Conservation (phyloP, 768 basidiomycete species). For the Amanita pseudoporphyria region DNA sequence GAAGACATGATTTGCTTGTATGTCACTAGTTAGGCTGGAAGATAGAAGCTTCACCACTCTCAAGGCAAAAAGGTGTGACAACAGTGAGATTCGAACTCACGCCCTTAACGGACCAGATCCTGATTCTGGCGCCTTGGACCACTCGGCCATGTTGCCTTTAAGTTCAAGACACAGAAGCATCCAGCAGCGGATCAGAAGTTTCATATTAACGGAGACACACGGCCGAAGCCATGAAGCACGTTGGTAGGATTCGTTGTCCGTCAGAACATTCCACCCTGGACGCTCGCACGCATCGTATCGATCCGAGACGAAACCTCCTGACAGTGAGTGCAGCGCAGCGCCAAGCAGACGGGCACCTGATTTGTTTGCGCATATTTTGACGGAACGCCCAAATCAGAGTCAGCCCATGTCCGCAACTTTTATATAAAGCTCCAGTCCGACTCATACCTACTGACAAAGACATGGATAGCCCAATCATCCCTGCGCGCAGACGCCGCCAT, state of each 20-base stretch:
- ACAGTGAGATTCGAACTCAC: constrained; percentile 29
- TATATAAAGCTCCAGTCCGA: not conserved
- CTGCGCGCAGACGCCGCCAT: constrained; percentile 51
- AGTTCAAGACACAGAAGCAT: not conserved
- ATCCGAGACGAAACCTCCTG: no score
- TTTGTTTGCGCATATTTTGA: not conserved
- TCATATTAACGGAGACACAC: no score
- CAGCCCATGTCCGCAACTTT: not conserved
- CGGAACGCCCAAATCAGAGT: not conserved
- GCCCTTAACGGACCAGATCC: constrained; percentile 31
- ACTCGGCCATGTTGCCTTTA: constrained; percentile 38
- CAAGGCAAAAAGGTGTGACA: constrained; percentile 13
- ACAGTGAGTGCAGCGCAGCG: not conserved
- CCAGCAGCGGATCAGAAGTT: no score
- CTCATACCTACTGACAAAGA: not conserved
- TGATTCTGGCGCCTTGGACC: constrained; percentile 53
- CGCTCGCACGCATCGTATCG: no score
- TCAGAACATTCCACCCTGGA: no score
- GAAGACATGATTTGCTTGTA: constrained; percentile 16
- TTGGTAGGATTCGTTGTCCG: no score
- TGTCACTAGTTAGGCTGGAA: no score
- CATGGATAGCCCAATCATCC: constrained; percentile 15
- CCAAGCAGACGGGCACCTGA: no score
- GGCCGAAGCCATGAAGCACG: no score
- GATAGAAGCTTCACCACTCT: no score